Conservation (phyloP, 352 stramenopile genomes). For the Phytophthora pisi region DNA sequence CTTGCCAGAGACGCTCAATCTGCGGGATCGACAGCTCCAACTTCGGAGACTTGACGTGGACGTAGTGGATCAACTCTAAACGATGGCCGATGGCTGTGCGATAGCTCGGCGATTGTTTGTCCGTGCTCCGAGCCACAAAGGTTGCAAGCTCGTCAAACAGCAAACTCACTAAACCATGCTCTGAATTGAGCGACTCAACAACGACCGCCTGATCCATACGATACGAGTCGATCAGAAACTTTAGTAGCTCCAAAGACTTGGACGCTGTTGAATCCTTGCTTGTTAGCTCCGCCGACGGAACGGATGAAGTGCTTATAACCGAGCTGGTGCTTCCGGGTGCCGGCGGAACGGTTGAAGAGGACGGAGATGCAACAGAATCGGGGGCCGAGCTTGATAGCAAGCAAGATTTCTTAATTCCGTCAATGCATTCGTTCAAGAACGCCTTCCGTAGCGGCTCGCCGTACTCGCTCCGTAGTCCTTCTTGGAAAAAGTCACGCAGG, state of each 20-base stretch:
- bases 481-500: conserved; percentile 81
- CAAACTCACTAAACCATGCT: conserved; percentile 74
- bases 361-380: conserved; percentile 22
- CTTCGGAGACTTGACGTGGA: conserved; percentile 82
- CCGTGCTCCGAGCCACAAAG: conserved; percentile 64
- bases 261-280: conserved; percentile 57
- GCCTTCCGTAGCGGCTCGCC: conserved; percentile 68
- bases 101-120: conserved; percentile 62
- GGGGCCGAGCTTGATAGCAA: conserved; percentile 34
- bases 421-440: conserved; percentile 78
- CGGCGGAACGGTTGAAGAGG: conserved; percentile 21
- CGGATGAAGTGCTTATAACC: conserved; percentile 13
- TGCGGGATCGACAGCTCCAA: conserved; percentile 78
- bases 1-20: conserved; percentile 77
- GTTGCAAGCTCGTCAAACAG: conserved; percentile 87
- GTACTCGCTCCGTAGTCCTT: conserved; percentile 76
- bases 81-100: conserved; percentile 81
- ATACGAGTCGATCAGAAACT: conserved; percentile 89
- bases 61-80: conserved; percentile 86
- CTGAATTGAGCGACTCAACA: conserved; percentile 74
- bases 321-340: conserved; percentile 24
- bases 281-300: conserved; percentile 23
- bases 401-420: conserved; percentile 80
- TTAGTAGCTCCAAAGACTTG: conserved; percentile 82
- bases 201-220: conserved; percentile 66